Conservation (phyloP, 1,139 yeast genomes). For the Geotrichum phurueaensis region DNA sequence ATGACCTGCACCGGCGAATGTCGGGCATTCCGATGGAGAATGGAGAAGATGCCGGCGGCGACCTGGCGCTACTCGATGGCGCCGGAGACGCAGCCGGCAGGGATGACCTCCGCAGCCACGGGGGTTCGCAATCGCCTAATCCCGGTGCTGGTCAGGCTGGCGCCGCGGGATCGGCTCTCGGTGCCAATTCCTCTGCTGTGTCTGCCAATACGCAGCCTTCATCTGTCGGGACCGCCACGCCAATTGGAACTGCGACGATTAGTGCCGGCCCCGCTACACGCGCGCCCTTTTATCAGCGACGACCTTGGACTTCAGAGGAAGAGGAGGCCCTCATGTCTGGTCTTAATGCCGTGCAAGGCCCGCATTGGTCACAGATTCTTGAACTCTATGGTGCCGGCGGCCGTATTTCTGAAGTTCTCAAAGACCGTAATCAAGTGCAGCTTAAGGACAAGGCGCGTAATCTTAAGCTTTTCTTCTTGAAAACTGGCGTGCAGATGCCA, state of each 20-base stretch:
- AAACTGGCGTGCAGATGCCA: constrained; percentile 55
- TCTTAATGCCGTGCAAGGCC: constrained; percentile 68
- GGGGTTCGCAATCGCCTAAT: not conserved
- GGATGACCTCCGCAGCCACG: not conserved
- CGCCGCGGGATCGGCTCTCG: not conserved
- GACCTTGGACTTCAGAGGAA: constrained; percentile 86
- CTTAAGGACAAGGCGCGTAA: constrained; percentile 93
- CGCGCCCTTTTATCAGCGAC: constrained; percentile 37
- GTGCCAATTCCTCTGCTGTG: not conserved
- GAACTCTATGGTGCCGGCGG: constrained; percentile 94
- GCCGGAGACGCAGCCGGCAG: not conserved
- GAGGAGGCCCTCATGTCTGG: constrained; percentile 82
- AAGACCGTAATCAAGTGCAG: constrained; percentile 84
- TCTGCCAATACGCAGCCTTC: not conserved
- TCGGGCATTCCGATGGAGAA: not conserved
- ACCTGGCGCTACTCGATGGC: not conserved
- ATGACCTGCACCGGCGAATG: not conserved
- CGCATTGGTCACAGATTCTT: constrained; percentile 86
- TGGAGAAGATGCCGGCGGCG: not conserved
- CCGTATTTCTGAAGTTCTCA: constrained; percentile 69
- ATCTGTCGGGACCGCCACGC: constrained; percentile 1
- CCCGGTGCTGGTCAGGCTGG: not conserved
- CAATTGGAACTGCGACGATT: not conserved
- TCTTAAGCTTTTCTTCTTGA: constrained; percentile 81
- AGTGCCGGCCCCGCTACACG: constrained; percentile 6